phyloP scores from a whole-genome alignment of 164 flowering plant genomes.

The Sextonia rubra region DNA sequence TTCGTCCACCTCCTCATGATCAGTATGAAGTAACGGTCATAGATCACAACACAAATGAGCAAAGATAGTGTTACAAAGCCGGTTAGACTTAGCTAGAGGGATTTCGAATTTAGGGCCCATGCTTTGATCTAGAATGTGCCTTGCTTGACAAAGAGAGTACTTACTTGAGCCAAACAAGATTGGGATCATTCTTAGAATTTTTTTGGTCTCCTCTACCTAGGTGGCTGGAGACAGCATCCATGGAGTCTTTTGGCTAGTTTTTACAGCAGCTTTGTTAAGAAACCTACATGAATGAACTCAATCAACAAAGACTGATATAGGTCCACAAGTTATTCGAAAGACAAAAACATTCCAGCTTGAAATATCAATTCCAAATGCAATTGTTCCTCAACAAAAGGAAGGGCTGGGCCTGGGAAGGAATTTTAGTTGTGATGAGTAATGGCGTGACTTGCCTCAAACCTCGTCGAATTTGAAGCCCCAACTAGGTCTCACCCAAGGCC shows the following conservation, averaged over 20 bases:
- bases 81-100: slow-evolving; percentile 57
- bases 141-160: slow-evolving; percentile 46
- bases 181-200: slow-evolving; percentile 40
- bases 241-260: slow-evolving; percentile 16
- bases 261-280: slow-evolving; percentile 38
- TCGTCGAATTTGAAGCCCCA: too few species aligned
- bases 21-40: slow-evolving; percentile 44
- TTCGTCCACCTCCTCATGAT: slow-evolving; percentile 29
- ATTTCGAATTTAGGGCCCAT: slow-evolving; percentile 43
- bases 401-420: too few species aligned
- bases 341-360: too few species aligned
- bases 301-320: not conserved
- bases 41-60: slow-evolving; percentile 38
- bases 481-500: too few species aligned
- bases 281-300: slow-evolving; percentile 22
- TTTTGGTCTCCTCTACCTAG: slow-evolving; percentile 44
- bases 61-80: slow-evolving; percentile 49
- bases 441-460: too few species aligned
- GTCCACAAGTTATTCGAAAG: too few species aligned
- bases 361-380: too few species aligned
- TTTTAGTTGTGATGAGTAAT: too few species aligned
- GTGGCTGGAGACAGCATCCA: slow-evolving; percentile 43
- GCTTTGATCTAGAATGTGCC: slow-evolving; percentile 33
- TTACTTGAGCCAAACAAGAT: slow-evolving; percentile 30
- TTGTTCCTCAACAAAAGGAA: too few species aligned